These are phyloP conservation scores for Linanthus parryae DNA, from an alignment of 148 eudicot genomes.

Conservation along the genomic window DNA sequence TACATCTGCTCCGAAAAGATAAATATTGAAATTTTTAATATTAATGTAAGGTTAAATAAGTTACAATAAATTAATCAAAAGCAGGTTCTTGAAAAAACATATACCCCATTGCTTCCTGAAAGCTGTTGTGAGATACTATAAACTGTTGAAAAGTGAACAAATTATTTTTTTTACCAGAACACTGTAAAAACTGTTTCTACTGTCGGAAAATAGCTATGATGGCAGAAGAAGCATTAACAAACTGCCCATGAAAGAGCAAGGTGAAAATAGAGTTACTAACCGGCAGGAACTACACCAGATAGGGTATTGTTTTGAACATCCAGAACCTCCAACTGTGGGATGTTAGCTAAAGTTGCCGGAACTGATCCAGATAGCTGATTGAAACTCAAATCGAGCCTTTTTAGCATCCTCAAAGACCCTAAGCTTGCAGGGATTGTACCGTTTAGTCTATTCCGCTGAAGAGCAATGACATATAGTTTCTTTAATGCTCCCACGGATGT, in stretches of 20 bases:
- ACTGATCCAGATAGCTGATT: slow-evolving; percentile 77
- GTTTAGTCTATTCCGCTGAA: slow-evolving; percentile 56
- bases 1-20: no score
- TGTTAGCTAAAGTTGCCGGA: slow-evolving; percentile 40
- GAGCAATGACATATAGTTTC: slow-evolving; percentile 47
- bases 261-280: slow-evolving; percentile 26
- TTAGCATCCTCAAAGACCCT: slow-evolving; percentile 44
- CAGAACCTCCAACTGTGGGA: slow-evolving; percentile 36
- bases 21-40: no score
- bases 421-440: slow-evolving; percentile 62
- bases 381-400: slow-evolving; percentile 64
- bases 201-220: no score
- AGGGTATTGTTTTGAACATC: slow-evolving; percentile 76
- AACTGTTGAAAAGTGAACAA: no score
- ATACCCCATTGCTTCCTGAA: no score
- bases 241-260: neutral
- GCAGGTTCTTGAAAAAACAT: no score
- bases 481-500: slow-evolving; percentile 46
- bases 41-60: no score
- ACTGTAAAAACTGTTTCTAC: no score
- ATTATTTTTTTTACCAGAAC: no score
- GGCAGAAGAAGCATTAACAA: no score
- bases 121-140: no score
- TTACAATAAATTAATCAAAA: no score
- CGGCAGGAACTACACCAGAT: slow-evolving; percentile 59